Base-by-base conservation (phyloP, 225 moss, liverwort and hornwort genomes). In the Neckera pumila region DNA sequence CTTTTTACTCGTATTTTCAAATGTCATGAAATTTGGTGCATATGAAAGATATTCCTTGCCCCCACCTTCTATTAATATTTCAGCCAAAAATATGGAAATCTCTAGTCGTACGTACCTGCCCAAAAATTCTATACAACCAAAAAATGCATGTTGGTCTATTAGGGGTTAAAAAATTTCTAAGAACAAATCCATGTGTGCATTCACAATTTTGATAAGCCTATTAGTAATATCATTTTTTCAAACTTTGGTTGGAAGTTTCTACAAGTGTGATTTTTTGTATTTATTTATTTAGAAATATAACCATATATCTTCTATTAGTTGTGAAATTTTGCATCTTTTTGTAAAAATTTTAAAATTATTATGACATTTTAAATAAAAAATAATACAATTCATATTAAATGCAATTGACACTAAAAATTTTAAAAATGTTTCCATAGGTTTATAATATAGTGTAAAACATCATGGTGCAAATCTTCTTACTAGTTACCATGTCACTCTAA, bases 401-500 rank as follows among this genome's bases (percentile, higher is more conserved):
- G 28, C 28, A 72, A 72, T 43, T 72, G 28, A 17, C 6, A 2
- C 16, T 17, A 43, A 72, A 40, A 28, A 72, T 3, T 27, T 0
- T 10, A 1, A 72, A 71, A 72, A 10, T 16, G 2, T 43, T 27
- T 71, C 15, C 1, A 9, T 6, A 10, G 1, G 3, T 45, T 28
- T 43, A 45, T 28, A 17, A 72, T 72, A 28, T 27, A 27, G 1
- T 42, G 5, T 42, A 43, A 3, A 43, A 43, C 3, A 43, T 10
- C 16, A 43, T 72, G 10, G 43, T 43, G 5, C 26, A 42, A 42
- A 42, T 15, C 2, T 42, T 42, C 8, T 43, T 71, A 43, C n/a
- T n/a, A n/a, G n/a, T n/a, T n/a, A n/a, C 0, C 0, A 0, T 17
- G 10, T 27, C 6, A 72, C 2, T 17, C 6, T 16, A 43, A 42